phyloP scores from a whole-genome alignment of 2,329 filamentous ascomycete species.

The Pseudopyricularia cyperi region DNA sequence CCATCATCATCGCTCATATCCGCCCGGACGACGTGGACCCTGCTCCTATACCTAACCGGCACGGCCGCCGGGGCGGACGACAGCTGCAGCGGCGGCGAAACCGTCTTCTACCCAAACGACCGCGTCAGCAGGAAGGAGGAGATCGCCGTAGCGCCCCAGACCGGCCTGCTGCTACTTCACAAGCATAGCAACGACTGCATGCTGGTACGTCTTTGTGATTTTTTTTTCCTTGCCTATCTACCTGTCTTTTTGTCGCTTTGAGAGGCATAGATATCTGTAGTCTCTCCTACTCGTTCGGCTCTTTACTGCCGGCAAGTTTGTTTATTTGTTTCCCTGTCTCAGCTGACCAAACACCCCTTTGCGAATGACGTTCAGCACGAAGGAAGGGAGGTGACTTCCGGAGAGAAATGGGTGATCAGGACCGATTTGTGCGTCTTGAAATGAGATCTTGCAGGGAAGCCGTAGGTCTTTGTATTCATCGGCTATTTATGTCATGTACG shows the following conservation, averaged over 20 bases:
- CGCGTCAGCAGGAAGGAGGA: slow-evolving; percentile 44
- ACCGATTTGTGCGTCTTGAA: slow-evolving; percentile 50
- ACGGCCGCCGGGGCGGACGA: slow-evolving; percentile 40
- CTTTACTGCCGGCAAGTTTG: neutral
- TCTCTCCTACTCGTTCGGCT: too few species aligned
- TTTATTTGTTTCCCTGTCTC: neutral
- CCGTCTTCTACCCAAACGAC: slow-evolving; percentile 75
- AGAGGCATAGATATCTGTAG: too few species aligned
- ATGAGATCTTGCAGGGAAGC: slow-evolving; percentile 9
- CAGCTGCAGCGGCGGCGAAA: slow-evolving; percentile 67
- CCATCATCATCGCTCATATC: slow-evolving; percentile 21
- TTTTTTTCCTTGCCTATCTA: neutral
- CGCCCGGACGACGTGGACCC: slow-evolving; percentile 77
- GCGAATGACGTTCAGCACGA: slow-evolving; percentile 35
- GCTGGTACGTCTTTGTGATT: slow-evolving; percentile 35
- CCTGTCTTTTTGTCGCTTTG: too few species aligned
- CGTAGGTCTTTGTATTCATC: neutral
- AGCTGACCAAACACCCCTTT: neutral
- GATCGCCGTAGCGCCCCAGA: slow-evolving; percentile 60
- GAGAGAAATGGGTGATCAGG: slow-evolving; percentile 65
- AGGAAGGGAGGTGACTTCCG: slow-evolving; percentile 48
- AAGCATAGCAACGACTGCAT: slow-evolving; percentile 83
- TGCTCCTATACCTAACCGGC: slow-evolving; percentile 77
- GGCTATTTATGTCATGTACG: neutral
- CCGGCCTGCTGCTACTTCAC: slow-evolving; percentile 77